Percentiles rank a stretch among this genome's conserved stretches.
Evolutionary conservation across 2,329 filamentous ascomycete genomes (phyloP).

Genomic region (Aspergillus awamori): DNA sequence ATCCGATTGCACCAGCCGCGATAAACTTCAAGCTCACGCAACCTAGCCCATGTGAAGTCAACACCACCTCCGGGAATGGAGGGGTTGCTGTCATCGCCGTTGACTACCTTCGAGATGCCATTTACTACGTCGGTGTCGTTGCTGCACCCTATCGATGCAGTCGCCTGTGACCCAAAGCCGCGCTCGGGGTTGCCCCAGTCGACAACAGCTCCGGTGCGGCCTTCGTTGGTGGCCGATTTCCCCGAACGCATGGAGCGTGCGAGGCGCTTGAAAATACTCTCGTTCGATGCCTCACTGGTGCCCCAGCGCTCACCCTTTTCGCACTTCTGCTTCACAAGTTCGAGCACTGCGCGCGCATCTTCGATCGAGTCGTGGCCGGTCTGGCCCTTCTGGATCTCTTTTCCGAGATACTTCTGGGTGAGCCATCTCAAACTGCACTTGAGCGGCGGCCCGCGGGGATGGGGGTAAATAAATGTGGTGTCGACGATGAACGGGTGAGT

Average conservation of each 20-base stretch:
- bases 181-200: slow-evolving; percentile 84
- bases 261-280: slow-evolving; percentile 87
- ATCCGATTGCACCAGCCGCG: slow-evolving; percentile 62
- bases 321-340: slow-evolving; percentile 93
- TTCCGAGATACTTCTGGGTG: slow-evolving; percentile 78
- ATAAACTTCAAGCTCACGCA: slow-evolving; percentile 62
- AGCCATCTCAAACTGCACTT: slow-evolving; percentile 92
- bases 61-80: slow-evolving; percentile 56
- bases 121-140: slow-evolving; percentile 61
- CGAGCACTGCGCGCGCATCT: slow-evolving; percentile 86
- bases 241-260: slow-evolving; percentile 55
- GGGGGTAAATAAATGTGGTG: slow-evolving; percentile 85
- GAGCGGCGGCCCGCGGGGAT: slow-evolving; percentile 83
- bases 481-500: slow-evolving; percentile 94
- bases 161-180: slow-evolving; percentile 61
- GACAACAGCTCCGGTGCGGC: slow-evolving; percentile 62
- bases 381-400: slow-evolving; percentile 82
- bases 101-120: slow-evolving; percentile 56
- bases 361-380: slow-evolving; percentile 89
- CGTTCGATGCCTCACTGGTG: slow-evolving; percentile 73
- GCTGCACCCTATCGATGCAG: slow-evolving; percentile 58
- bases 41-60: slow-evolving; percentile 65
- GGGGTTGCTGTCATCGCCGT: slow-evolving; percentile 49
- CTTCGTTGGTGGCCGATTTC: slow-evolving; percentile 36
- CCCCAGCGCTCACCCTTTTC: slow-evolving; percentile 90